These are phyloP conservation scores for Ilex aquifolium DNA, from an alignment of 257 asterid genomes.

Conservation along the genomic window DNA sequence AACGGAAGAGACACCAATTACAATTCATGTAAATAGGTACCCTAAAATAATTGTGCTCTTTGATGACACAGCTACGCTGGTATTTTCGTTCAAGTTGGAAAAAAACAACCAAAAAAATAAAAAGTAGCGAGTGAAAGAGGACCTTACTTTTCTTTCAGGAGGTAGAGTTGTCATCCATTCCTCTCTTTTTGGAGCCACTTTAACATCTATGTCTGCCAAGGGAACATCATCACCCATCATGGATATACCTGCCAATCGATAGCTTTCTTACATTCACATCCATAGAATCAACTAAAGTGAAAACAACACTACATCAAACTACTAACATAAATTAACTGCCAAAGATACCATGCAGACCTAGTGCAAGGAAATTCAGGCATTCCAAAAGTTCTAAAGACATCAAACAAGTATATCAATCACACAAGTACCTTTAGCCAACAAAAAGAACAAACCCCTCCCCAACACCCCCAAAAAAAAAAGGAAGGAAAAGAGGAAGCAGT, in stretches of 20 bases:
- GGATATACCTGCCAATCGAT: conserved; percentile 67
- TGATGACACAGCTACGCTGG: not conserved
- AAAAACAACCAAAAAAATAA: not conserved
- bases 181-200: conserved; percentile 66
- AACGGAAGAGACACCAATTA: too few species aligned
- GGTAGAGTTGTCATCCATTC: conserved; percentile 99
- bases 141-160: conserved; percentile 79
- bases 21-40: too few species aligned
- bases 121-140: not conserved
- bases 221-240: conserved; percentile 96
- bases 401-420: not conserved
- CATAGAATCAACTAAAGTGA: not conserved
- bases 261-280: conserved; percentile 16
- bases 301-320: not conserved
- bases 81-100: too few species aligned
- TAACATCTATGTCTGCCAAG: conserved; percentile 71
- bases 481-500: too few species aligned
- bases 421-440: too few species aligned
- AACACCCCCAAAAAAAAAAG: too few species aligned
- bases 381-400: not conserved
- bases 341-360: too few species aligned
- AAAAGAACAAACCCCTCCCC: too few species aligned
- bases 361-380: not conserved
- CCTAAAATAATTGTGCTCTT: too few species aligned
- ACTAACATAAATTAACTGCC: too few species aligned